Conservation (phyloP, 2,329 filamentous ascomycete genomes). For the Aspergillus hortae region DNA sequence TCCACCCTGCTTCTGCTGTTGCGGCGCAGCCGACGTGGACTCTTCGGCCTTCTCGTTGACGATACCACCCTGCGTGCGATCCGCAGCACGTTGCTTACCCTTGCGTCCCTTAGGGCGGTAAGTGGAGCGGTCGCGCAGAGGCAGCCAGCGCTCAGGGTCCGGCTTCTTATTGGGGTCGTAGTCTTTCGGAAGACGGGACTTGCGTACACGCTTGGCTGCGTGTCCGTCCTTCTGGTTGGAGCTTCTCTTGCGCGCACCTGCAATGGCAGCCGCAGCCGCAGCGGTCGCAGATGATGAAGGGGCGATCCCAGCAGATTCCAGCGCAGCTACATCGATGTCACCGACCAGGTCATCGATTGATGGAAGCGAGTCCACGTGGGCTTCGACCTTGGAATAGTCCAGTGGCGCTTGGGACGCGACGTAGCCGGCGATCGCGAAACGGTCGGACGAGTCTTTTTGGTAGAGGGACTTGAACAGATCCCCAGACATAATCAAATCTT, state of each 20-base stretch:
- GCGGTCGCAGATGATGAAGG: constrained; percentile 30
- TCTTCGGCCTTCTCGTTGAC: constrained; percentile 68
- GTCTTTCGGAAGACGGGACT: constrained; percentile 47
- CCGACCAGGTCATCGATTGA: constrained; percentile 40
- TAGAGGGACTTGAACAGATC: constrained; percentile 76
- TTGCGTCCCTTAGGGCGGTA: constrained; percentile 91
- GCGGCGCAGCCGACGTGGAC: constrained; percentile 33
- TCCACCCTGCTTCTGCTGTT: constrained; percentile 29
- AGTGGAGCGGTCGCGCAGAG: constrained; percentile 79
- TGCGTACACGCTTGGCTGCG: constrained; percentile 42
- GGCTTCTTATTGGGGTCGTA: constrained; percentile 70
- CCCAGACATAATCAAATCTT: constrained; percentile 67
- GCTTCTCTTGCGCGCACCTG: constrained; percentile 39
- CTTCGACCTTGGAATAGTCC: constrained; percentile 34
- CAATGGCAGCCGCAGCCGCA: constrained; percentile 29
- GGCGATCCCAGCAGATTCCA: constrained; percentile 45
- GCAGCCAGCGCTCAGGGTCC: constrained; percentile 91
- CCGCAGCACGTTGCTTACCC: constrained; percentile 75
- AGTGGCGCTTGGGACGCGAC: constrained; percentile 71
- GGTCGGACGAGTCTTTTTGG: constrained; percentile 60
- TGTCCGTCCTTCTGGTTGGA: constrained; percentile 30
- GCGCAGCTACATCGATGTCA: constrained; percentile 41
- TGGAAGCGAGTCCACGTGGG: constrained; percentile 37
- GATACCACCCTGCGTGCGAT: constrained; percentile 79
- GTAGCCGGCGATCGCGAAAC: constrained; percentile 73